Evolutionary conservation across 148 eudicot species (phyloP).

Genomic region (Vaccinium corymbosum): DNA sequence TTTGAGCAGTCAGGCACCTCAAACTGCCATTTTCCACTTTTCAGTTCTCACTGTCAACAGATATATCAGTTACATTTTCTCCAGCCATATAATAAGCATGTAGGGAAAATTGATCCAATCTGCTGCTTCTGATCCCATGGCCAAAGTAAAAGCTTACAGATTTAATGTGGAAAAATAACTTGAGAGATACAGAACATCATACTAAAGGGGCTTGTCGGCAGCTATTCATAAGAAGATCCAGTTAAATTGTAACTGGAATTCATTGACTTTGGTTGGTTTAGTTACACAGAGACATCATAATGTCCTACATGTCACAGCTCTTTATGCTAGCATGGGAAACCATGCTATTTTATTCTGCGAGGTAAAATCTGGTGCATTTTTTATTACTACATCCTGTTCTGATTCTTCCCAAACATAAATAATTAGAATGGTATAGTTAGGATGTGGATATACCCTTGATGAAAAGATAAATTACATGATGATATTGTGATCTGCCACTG

Average conservation of each 20-base stretch:
- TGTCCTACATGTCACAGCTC: neutral
- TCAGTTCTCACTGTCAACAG: neutral
- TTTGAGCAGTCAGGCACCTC: conserved; percentile 11
- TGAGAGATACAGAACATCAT: neutral
- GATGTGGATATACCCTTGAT: neutral
- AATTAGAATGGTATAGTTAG: neutral
- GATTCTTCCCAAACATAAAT: neutral
- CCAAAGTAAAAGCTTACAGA: neutral
- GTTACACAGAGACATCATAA: neutral
- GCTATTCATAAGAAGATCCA: neutral
- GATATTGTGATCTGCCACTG: neutral
- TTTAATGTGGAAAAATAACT: neutral
- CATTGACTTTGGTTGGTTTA: neutral
- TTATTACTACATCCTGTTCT: neutral
- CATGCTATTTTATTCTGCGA: neutral
- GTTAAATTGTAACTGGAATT: neutral
- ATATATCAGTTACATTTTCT: neutral
- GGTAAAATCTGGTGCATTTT: neutral
- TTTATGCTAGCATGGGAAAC: neutral
- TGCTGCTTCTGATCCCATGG: neutral
- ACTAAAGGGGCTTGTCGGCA: neutral
- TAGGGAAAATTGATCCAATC: neutral
- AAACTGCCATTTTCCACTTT: conserved; percentile 1
- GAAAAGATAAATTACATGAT: neutral
- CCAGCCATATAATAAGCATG: neutral